Conservation (phyloP, 192 early-diverging fungal species). For the Funneliformis geosporum region DNA sequence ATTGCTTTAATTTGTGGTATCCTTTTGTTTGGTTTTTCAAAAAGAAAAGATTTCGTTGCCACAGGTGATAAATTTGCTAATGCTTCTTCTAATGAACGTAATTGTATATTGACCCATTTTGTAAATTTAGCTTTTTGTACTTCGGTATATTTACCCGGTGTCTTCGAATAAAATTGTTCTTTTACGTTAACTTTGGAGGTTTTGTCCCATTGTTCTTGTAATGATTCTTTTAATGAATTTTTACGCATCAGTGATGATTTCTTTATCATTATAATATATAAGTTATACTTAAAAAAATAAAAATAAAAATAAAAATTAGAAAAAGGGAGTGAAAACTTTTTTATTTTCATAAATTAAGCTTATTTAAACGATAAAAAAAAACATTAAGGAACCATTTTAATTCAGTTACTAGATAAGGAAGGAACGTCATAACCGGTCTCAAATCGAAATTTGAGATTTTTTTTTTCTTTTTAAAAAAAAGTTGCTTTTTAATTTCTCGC, state of each 20-base stretch:
- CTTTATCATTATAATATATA: too few species aligned
- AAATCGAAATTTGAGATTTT: too few species aligned
- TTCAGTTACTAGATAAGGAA: too few species aligned
- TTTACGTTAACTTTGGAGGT: slow-evolving; percentile 25
- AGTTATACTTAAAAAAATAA: too few species aligned
- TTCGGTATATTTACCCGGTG: slow-evolving; percentile 12
- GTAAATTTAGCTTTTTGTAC: slow-evolving; percentile 28
- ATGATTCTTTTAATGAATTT: slow-evolving; percentile 14
- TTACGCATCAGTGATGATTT: not conserved
- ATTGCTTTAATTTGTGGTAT: slow-evolving; percentile 30
- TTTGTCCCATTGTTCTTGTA: slow-evolving; percentile 29
- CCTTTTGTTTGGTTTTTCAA: not conserved
- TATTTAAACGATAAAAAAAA: too few species aligned
- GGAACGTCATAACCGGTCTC: too few species aligned
- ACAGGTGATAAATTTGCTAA: not conserved
- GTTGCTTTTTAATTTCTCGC: too few species aligned
- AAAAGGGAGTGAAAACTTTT: too few species aligned
- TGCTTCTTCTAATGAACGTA: not conserved
- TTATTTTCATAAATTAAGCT: too few species aligned
- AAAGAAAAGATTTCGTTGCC: not conserved
- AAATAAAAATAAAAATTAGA: too few species aligned
- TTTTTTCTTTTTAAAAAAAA: too few species aligned
- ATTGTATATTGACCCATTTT: slow-evolving; percentile 33
- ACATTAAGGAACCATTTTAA: too few species aligned
- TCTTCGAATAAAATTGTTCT: not conserved